Conservation (phyloP, 441 rosid genomes). For the Cnidoscolus chayamansa region DNA sequence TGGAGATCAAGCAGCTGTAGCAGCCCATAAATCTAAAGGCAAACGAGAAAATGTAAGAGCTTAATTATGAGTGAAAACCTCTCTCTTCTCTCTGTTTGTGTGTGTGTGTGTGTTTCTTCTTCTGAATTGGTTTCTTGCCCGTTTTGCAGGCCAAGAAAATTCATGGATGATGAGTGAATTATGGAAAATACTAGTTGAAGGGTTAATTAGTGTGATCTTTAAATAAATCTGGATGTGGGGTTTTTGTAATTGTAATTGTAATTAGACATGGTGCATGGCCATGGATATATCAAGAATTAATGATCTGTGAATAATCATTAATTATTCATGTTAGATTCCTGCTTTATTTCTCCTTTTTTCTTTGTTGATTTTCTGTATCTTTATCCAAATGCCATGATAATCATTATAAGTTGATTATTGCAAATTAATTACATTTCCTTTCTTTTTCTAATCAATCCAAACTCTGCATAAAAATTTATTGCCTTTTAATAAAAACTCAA, state of each 20-base stretch:
- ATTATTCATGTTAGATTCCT: no score
- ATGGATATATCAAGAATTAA: not conserved
- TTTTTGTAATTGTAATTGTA: not conserved
- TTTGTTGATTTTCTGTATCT: no score
- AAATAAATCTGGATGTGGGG: not conserved
- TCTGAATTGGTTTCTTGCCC: not conserved
- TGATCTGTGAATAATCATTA: not conserved
- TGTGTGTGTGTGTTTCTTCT: no score
- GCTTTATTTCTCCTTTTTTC: no score
- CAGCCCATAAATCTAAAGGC: slow-evolving; percentile 14
- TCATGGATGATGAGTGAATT: slow-evolving; percentile 32
- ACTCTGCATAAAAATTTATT: no score
- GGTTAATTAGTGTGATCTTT: no score
- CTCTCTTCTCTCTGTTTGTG: not conserved
- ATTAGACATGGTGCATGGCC: no score
- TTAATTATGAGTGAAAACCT: not conserved
- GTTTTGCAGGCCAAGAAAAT: slow-evolving; percentile 32
- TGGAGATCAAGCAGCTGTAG: slow-evolving; percentile 3
- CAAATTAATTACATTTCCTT: no score
- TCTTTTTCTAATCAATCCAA: no score
- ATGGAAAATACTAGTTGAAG: not conserved
- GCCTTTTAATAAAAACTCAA: no score
- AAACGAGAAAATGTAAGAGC: slow-evolving; percentile 20
- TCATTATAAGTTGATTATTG: no score
- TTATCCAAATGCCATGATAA: no score